Evolutionary conservation across 2,329 filamentous ascomycete species (phyloP), one percentile per base, ranked within the genome.

Genomic region (Colletotrichum liaoningense): DNA sequence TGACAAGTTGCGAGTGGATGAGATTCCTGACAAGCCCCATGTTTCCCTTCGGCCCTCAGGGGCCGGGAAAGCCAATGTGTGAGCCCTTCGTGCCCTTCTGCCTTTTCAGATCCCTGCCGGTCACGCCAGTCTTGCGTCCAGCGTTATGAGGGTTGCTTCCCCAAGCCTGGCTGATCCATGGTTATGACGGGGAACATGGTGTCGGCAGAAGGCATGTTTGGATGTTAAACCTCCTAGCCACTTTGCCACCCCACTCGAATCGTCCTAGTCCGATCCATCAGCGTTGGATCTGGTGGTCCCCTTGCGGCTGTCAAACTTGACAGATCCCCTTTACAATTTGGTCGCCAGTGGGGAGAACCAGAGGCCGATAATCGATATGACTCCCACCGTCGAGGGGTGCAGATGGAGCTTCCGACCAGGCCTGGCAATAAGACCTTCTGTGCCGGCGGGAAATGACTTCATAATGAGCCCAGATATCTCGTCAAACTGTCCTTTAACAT

Each of bases 241-340:
- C 67, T 54, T 73, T 60, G 71, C 71, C 67, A 73, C 71, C 62
- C 71, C 71, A 66, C 67, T 69, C 22, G 33, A 52, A 71, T 60
- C 56, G 71, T 62, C 60, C 60, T 71, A 66, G 67, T 58, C 67
- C 67, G 71, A 73, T 73, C 71, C 71, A 73, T 73, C 67, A 73
- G 67, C 67, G 67, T 73, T 73, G 71, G 54, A 71, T 73, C 67
- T 71, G 64, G 56, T 71, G 67, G 71, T 62, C 57, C 69, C 68
- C 69, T 72, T 63, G 63, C 69, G 69, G 69, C 72, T 72, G 72
- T 72, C 72, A 74, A 74, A 74, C 72, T 74, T 74, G 72, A 74
- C 72, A 74, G 71, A 73, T 73, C 62, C 71, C 70, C 67, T 73
- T 71, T 55, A 67, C 49, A 73, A 73, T 62, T 62, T 73, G 57